Percentiles rank a stretch among this genome's conserved stretches.
Conservation (phyloP, 192 early-diverging fungal species). For the Podila epigama region DNA sequence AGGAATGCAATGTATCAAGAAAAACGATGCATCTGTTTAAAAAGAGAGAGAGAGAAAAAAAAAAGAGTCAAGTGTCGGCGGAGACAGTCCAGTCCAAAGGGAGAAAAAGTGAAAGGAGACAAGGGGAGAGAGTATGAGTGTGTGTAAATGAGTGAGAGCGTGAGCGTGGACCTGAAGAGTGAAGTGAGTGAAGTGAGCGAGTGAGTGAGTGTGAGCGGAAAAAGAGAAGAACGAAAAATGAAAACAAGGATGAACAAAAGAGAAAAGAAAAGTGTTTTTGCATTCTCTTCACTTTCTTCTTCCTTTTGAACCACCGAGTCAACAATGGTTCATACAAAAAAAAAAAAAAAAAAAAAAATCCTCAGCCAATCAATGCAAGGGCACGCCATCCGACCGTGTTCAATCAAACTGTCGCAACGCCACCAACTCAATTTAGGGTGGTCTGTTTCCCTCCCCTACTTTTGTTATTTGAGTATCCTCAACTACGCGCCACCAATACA, state of each 20-base stretch:
- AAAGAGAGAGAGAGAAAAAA: too few relatives aligned
- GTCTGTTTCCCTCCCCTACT: too few relatives aligned
- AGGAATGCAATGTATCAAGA: too few relatives aligned
- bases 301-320: background rate
- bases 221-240: background rate
- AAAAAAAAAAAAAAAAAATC: background rate
- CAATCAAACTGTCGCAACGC: too few relatives aligned
- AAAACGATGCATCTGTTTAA: too few relatives aligned
- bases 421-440: too few relatives aligned
- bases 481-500: too few relatives aligned
- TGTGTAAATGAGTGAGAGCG: too few relatives aligned
- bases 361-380: background rate
- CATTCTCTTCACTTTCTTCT: background rate
- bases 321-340: background rate
- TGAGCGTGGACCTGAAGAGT: background rate
- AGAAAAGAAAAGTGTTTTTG: background rate
- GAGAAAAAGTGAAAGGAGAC: conserved; percentile 1
- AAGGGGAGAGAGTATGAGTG: too few relatives aligned
- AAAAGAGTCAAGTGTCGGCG: too few relatives aligned
- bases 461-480: too few relatives aligned
- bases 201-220: background rate
- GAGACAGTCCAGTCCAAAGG: too few relatives aligned
- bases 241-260: background rate
- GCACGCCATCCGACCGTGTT: background rate
- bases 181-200: background rate